Evolutionary conservation across 1,284 basidiomycete species (phyloP).

Genomic region (Cryptococcus sp.): DNA sequence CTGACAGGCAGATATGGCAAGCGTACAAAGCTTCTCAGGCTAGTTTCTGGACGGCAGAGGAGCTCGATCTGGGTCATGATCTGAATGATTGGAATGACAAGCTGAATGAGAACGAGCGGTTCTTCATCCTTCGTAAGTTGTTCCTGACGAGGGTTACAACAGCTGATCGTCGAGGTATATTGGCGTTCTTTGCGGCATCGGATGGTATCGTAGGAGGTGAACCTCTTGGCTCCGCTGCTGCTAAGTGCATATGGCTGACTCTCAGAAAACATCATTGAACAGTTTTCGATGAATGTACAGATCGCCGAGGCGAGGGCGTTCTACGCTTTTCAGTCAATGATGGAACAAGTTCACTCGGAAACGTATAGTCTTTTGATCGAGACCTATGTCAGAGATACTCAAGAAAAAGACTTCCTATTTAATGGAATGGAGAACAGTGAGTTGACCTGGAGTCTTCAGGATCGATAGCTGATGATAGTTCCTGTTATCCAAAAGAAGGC

Average conservation of each 20-base stretch:
- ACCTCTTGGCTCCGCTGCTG: conserved; percentile 17
- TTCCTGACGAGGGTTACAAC: not conserved
- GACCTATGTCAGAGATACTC: conserved; percentile 55
- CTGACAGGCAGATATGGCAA: conserved; percentile 70
- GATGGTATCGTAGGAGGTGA: conserved; percentile 90
- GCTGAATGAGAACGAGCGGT: conserved; percentile 82
- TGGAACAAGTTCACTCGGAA: conserved; percentile 62
- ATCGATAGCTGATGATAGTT: conserved; percentile 18
- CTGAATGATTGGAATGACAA: conserved; percentile 81
- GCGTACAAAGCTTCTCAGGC: conserved; percentile 75
- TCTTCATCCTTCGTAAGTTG: conserved; percentile 76
- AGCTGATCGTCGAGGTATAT: conserved; percentile 51
- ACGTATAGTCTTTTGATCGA: conserved; percentile 58
- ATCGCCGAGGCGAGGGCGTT: conserved; percentile 91
- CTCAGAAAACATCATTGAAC: conserved; percentile 76
- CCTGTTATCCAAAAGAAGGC: conserved; percentile 79
- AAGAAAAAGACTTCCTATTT: conserved; percentile 54
- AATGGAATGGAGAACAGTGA: conserved; percentile 54
- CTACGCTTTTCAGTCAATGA: conserved; percentile 98
- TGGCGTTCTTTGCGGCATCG: conserved; percentile 93
- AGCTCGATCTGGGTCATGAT: conserved; percentile 90
- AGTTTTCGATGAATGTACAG: conserved; percentile 93
- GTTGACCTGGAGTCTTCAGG: conserved; percentile 9
- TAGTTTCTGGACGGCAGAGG: conserved; percentile 83
- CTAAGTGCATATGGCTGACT: not conserved